A percentile compares a stretch with the other conserved stretches of the same genome.
Evolutionary conservation across 1,139 yeast genomes (phyloP).

Genomic region (Protomyces gravidus): DNA sequence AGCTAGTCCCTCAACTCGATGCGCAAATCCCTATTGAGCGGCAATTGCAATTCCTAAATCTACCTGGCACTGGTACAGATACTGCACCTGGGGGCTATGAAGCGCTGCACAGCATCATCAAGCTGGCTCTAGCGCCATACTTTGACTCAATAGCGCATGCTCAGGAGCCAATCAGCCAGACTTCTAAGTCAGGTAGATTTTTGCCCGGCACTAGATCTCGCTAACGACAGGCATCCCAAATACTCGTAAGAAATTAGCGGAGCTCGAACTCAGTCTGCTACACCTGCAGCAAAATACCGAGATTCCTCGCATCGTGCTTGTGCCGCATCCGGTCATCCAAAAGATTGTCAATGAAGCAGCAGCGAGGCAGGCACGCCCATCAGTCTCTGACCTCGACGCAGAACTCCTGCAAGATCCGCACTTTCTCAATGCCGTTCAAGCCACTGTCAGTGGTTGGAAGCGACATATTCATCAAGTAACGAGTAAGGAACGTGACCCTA

Average conservation of each 20-base stretch:
- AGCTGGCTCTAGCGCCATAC: constrained; percentile 52
- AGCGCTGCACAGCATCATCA: constrained; percentile 55
- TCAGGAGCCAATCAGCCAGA: constrained; percentile 10
- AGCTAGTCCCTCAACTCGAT: constrained; percentile 3
- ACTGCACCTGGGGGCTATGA: constrained; percentile 46
- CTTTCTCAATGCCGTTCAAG: constrained; percentile 62
- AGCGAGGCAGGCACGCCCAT: constrained; percentile 36
- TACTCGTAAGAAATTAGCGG: constrained; percentile 63
- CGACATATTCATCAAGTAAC: constrained; percentile 59
- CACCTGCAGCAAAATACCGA: constrained; percentile 66
- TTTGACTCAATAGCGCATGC: constrained; percentile 45
- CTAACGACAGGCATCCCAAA: constrained; percentile 24
- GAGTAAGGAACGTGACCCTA: constrained; percentile 49
- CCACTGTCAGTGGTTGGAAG: constrained; percentile 69
- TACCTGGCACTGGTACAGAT: constrained; percentile 10
- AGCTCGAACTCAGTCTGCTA: constrained; percentile 62
- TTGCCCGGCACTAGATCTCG: background rate
- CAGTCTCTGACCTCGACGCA: constrained; percentile 40
- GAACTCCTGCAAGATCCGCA: constrained; percentile 49
- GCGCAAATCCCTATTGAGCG: constrained; percentile 7
- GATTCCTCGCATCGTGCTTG: constrained; percentile 57
- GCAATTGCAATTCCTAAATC: constrained; percentile 29
- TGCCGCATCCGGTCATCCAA: constrained; percentile 54
- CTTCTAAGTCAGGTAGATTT: background rate
- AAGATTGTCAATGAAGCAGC: constrained; percentile 43